Evolutionary conservation across 306 rosid genomes (phyloP).

Genomic region (Cicer pinnatifidum): DNA sequence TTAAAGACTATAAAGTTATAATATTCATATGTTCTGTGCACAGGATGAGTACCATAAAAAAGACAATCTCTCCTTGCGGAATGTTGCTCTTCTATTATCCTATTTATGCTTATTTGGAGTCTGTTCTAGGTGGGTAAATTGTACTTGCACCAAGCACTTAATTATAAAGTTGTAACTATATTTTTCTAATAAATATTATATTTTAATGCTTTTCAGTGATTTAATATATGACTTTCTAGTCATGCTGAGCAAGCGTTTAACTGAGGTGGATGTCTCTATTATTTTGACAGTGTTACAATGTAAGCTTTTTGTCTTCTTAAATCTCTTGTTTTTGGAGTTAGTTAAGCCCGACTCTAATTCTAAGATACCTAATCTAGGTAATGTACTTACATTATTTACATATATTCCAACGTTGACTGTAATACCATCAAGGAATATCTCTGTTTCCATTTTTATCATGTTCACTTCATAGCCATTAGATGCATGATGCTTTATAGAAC

Average conservation of each 20-base stretch:
- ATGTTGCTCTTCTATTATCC: slow-evolving; percentile 78
- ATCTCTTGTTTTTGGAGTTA: neutral
- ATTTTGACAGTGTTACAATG: slow-evolving; percentile 77
- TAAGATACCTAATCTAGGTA: neutral
- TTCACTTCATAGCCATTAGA: neutral
- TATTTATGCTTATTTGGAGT: slow-evolving; percentile 84
- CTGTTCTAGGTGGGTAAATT: slow-evolving; percentile 69
- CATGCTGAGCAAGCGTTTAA: slow-evolving; percentile 74
- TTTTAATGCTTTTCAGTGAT: slow-evolving; percentile 67
- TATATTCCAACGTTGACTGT: slow-evolving; percentile 10
- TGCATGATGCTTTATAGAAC: neutral
- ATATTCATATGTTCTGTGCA: slow-evolving; percentile 29
- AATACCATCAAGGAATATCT: neutral
- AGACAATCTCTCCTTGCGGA: slow-evolving; percentile 84
- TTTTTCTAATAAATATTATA: slow-evolving; percentile 46
- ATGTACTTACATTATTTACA: neutral
- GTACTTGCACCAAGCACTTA: slow-evolving; percentile 1
- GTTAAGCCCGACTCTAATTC: neutral
- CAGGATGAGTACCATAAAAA: slow-evolving; percentile 83
- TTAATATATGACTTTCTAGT: slow-evolving; percentile 78
- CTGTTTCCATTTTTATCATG: slow-evolving; percentile 10
- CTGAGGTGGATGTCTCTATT: slow-evolving; percentile 82
- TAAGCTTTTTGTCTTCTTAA: slow-evolving; percentile 51
- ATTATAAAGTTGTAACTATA: slow-evolving; percentile 17
- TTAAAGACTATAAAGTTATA: slow-evolving; percentile 25